Evolutionary conservation across 192 early-diverging fungal genomes (phyloP), one percentile per base, ranked within the genome.

Genomic region (Coemansia sp.): DNA sequence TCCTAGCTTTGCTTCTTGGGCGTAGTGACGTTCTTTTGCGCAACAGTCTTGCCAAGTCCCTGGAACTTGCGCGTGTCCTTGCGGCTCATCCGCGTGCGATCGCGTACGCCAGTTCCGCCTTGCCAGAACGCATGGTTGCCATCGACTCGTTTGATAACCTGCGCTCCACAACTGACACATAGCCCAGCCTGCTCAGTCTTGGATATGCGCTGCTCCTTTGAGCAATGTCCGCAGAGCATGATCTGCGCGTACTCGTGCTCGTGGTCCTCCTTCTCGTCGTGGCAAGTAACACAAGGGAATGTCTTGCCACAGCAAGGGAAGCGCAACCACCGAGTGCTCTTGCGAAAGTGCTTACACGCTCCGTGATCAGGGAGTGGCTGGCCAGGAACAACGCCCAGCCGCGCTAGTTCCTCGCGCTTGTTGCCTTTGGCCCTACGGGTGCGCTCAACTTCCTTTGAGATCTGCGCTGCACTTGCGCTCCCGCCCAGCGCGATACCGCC

Each of bases 241-340:
- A 88, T 71, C 53, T 85, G 92, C 0, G 94, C 94, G 73, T 84
- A 86, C 61, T 86, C 85, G 45, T 84, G 76, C 46, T 83, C 81
- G 64, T 95, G 94, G 37, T 81, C 86, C 58, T 94, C 90, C 41
- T 84, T 76, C 2, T 87, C 85, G 57, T 94, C 92, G 53, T 97
- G 95, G 71, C 95, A 97, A 2, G 84, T 57, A 73, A 94, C 94
- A 62, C 95, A 97, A 0, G 94, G 86, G 65, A 87, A 93, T 12
- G 92, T 74, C 70, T 89, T 92, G 58, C 86, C 86, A 67, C 95
- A 97, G 84, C 95, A 97, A 1, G 94, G 90, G 72, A 97, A 97
- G 19, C 95, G 86, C 78, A 97, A 92, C 93, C 94, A 97, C 22
- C 95, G 85, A 41, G 89, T 89, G 20, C 92, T 94, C 73, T 91